Base-by-base conservation (phyloP, 805 yeast species). In the Pachysolen tannophilus region DNA sequence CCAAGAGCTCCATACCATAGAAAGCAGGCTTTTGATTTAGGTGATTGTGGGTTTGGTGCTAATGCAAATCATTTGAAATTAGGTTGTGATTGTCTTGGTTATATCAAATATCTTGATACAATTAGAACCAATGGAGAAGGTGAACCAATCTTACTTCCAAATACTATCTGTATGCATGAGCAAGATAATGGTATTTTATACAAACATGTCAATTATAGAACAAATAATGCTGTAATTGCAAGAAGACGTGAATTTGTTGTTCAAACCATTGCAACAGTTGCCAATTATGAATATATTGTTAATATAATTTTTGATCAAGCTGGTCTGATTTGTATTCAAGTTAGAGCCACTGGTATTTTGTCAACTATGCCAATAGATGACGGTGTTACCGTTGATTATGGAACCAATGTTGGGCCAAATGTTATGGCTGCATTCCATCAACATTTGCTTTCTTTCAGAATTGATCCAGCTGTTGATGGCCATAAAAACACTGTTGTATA, bases 381-480 rank as follows among this genome's bases (percentile, higher is more conserved):
- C 45, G 76, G 70, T 50, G 82, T 79, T 42, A 82, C 82, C 43
- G 65, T 59, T 50, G n/a, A 33, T 18, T 72, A 75, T 72, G 88
- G 87, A 49, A 82, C 87, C 25, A 67, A 70, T 43, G 80, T 82
- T 39, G 86, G 84, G 30, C 88, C 87, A 43, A 78, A 80, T 50
- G 87, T 78, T 38, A 71, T 80, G 72, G 94, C 94, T 34, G 79
- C 90, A 20, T 79, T 77, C 65, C 94, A 82, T 56, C 94, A 82
- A 62, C 94, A 82, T 61, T 68, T 82, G 53, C 64, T 82, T 48
- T 74, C 83, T 9, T 77, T 82, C 61, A 75, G 92, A 68, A 72
- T 83, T 49, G 92, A 82, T 58, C 82, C 88, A 30, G 84, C 88
- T 41, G 55, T 82, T 32, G 94, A 82, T 55, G 94, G 94, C 47